Base-by-base conservation (phyloP, 169 alveolate species). In the Cytauxzoon felis region DNA sequence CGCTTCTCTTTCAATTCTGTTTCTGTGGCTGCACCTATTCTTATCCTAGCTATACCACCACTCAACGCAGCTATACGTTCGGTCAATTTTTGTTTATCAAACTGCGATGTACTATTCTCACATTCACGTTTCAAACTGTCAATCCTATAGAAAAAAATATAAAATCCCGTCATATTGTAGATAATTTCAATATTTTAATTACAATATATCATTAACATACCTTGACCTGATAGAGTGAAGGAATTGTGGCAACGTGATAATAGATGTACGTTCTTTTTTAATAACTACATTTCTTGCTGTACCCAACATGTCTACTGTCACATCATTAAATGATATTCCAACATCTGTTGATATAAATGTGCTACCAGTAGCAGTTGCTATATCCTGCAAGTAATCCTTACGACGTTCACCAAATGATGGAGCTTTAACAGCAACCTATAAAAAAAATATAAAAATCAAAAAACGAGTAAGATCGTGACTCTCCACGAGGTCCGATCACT, bases 401-500 rank as follows among this genome's bases (percentile, higher is more conserved):
- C 96, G 73, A 42, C 94, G 87, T 52, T 91, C 95, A 6, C 96
- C 96, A 47, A 87, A 89, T 5, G 92, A 85, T 5, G 96, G 96
- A 0, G 96, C 91, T 59, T 91, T 89, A 49, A 91, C 90, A 3
- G 93, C 93, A 27, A 87, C 92, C 92, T 87, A 66, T 26, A 33
- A 3, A 26, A 16, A 36, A 11, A 3, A 1, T 8, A 6, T 16
- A 34, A 29, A 32, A 2, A 26, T 42, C 11, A 54, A 18, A 52
- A 38, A 38, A 13, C 13, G 13, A 30, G 9, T 9, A 11, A 38
- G 9, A 24, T 53, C 1, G 27, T 47, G 50, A 29, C 24, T 9
- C 5, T 36, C 19, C 18, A 13, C 13, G 26, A 11, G 47, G 13
- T 13, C 8, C 19, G 1, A 40, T 51, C 11, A 21, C n/a, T 16